Evolutionary conservation across 352 stramenopile species (phyloP), one percentile per base, ranked within the genome.

Genomic region (Thalassiosira hispida): DNA sequence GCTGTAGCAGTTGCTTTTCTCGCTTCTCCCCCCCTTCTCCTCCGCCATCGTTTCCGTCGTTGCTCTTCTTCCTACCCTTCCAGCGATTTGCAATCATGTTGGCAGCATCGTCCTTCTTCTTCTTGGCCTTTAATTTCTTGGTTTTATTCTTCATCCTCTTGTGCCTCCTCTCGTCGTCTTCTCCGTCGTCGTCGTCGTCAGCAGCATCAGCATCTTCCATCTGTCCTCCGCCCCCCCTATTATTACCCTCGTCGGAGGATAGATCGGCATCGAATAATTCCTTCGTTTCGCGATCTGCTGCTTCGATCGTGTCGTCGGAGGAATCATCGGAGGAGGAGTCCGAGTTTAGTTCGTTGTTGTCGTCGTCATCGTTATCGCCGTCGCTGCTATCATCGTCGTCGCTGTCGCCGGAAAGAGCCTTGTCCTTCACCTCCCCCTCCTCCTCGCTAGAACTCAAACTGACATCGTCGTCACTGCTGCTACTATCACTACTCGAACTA

Each of bases 51-150:
- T 8, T 7, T 22, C 7, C 33, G 33, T 35, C 62, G 40, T 53
- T 18, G 18, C 29, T 18, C 11, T 64, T 44, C 25, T 82, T 72
- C 27, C 80, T 85, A 47, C 73, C 81, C 60, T 88, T 90, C 84
- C 84, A 90, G 22, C 87, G 80, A 60, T 59, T 79, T 40, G 87
- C 77, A 56, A 91, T 91, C 52, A 73, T 84, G 46, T 87, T 81
- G 0, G 81, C 84, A 12, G 84, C 84, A 27, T 68, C 49, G 31
- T 79, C 38, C 40, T 16, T 27, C 2, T 68, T 73, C 31, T 57
- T 80, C 29, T 7, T 22, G 2, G 69, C 64, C 4, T 20, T 38
- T 44, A 66, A 22, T 4, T 62, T 71, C 4, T 77, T 78, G 18
- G 25, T 18, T 53, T 74, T 72, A 52, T 84, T 76, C 60, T 77